These are phyloP conservation scores for Strombidium stylifer DNA, from an alignment of 73 alveolate genomes.

Conservation along the genomic window DNA sequence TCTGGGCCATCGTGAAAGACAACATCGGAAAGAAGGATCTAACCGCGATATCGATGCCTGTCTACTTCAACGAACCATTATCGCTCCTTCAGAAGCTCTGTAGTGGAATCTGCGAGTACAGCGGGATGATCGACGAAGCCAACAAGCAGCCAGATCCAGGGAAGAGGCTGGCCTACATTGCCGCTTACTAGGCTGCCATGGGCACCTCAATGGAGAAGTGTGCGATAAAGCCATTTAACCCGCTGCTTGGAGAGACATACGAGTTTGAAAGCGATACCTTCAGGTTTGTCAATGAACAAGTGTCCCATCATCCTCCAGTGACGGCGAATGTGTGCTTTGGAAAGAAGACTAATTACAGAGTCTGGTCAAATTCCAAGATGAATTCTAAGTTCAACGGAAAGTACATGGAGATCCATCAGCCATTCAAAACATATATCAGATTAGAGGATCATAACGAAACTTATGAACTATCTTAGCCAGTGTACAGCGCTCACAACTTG, in stretches of 20 bases:
- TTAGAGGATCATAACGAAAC: slow-evolving; percentile 1
- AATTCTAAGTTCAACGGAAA: slow-evolving; percentile 30
- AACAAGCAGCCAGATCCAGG: neutral
- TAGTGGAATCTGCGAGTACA: neutral
- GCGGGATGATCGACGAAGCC: neutral
- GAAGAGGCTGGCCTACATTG: neutral
- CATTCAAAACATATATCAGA: slow-evolving; percentile 15
- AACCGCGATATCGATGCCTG: slow-evolving; percentile 83
- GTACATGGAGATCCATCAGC: neutral
- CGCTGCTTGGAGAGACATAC: slow-evolving; percentile 82
- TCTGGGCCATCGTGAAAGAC: slow-evolving; percentile 59
- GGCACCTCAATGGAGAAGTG: neutral
- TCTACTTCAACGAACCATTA: slow-evolving; percentile 94
- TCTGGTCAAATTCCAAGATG: slow-evolving; percentile 10
- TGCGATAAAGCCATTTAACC: slow-evolving; percentile 30
- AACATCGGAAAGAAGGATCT: slow-evolving; percentile 43
- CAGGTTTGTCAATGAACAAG: slow-evolving; percentile 84
- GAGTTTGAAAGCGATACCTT: slow-evolving; percentile 72
- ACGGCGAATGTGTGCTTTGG: slow-evolving; percentile 68
- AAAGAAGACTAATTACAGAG: slow-evolving; percentile 10
- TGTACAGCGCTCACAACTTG: slow-evolving; percentile 43
- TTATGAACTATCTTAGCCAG: slow-evolving; percentile 20
- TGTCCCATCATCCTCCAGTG: slow-evolving; percentile 97
- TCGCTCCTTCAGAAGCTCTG: slow-evolving; percentile 47
- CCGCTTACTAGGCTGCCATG: neutral